Conservation (phyloP, 768 basidiomycete genomes). For the Cystofilobasidium capitatum region DNA sequence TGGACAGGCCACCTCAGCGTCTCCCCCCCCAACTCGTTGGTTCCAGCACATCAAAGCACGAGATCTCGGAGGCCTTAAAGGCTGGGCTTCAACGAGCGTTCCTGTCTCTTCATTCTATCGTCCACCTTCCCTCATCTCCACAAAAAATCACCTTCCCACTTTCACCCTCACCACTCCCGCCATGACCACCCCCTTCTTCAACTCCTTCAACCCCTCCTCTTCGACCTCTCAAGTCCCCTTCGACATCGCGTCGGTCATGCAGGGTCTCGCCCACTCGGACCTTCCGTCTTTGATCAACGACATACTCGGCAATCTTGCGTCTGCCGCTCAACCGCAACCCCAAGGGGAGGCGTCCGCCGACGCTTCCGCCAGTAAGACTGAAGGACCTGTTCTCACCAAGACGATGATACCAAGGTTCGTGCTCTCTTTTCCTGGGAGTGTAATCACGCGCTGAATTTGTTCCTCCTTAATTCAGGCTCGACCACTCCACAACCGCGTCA, state of each 20-base stretch:
- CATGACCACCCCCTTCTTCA: neutral
- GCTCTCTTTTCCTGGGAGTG: neutral
- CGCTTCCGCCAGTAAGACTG: neutral
- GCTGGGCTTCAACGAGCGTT: neutral
- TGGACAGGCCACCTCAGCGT: no score
- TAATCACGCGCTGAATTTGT: neutral
- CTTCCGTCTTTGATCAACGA: neutral
- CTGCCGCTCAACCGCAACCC: neutral
- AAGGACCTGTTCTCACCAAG: neutral
- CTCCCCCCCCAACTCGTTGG: no score
- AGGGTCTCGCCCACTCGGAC: neutral
- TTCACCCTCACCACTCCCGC: no score
- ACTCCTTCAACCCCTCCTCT: neutral
- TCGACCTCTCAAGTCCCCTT: neutral
- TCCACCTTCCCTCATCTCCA: neutral
- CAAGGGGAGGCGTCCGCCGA: neutral
- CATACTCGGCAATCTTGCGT: neutral
- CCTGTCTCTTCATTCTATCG: fast-evolving
- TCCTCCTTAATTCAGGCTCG: neutral
- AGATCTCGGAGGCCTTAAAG: neutral
- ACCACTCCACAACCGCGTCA: neutral
- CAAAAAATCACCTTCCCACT: neutral
- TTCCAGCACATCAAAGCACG: no score
- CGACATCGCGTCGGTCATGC: neutral
- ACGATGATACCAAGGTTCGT: neutral